phyloP scores from a whole-genome alignment of 345 rosid genomes.

The Ceriops decandra region DNA sequence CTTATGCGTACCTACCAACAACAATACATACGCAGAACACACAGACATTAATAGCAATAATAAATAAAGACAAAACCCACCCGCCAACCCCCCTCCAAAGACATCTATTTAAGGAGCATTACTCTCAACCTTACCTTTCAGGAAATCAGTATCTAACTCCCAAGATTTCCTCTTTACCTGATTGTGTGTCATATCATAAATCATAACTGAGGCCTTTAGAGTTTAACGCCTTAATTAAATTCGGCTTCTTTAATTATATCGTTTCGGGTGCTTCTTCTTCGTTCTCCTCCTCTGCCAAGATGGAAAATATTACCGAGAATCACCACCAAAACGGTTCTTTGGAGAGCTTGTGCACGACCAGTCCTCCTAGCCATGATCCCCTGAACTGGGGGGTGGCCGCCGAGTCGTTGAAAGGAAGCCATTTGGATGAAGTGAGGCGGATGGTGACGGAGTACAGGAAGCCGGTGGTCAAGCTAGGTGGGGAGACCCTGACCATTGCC shows the following conservation, averaged over 20 bases:
- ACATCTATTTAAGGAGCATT: background rate
- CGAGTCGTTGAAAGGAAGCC: constrained; percentile 75
- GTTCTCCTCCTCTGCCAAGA: background rate
- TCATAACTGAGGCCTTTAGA: too few species aligned
- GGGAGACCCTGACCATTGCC: constrained; percentile 70
- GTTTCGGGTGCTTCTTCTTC: background rate
- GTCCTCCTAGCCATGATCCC: constrained; percentile 37
- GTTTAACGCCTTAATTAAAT: too few species aligned
- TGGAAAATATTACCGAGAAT: constrained; percentile 3
- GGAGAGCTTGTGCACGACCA: constrained; percentile 3
- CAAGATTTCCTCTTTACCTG: background rate
- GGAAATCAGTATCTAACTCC: background rate
- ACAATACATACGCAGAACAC: too few species aligned
- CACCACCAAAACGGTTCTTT: constrained; percentile 16
- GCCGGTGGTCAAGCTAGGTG: constrained; percentile 59
- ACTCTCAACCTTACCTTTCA: background rate
- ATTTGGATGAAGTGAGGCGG: constrained; percentile 70
- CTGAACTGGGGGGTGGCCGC: constrained; percentile 69
- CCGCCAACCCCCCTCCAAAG: background rate
- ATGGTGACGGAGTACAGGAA: constrained; percentile 69
- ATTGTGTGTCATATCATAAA: too few species aligned
- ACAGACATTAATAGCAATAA: background rate
- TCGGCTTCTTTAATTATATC: too few species aligned
- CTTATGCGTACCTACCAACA: constrained; percentile 21
- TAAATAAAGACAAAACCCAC: background rate